phyloP scores from a whole-genome alignment of 495 filamentous ascomycete genomes.

The Penicillium antarcticum region DNA sequence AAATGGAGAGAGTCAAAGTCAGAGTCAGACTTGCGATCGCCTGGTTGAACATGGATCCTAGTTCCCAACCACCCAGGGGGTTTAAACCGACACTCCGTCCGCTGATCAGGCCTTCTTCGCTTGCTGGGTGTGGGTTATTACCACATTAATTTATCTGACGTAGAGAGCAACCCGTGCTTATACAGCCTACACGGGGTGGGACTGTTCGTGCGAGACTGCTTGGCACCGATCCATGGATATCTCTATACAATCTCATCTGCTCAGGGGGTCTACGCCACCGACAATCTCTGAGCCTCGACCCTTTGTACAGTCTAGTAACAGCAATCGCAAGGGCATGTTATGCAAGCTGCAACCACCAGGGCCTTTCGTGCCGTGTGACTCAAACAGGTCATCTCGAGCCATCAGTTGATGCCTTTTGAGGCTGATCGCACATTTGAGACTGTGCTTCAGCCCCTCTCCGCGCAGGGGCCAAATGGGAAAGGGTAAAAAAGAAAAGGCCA shows the following conservation, averaged over 20 bases:
- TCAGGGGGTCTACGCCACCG: no score
- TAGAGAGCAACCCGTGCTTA: not conserved
- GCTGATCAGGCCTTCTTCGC: not conserved
- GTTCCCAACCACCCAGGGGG: not conserved
- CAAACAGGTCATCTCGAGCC: conserved; percentile 1
- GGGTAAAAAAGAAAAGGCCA: not conserved
- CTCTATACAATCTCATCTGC: not conserved
- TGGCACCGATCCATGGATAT: conserved; percentile 2
- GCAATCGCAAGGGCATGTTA: not conserved
- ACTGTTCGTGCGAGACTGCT: not conserved
- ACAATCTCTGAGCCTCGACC: no score
- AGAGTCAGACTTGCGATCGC: not conserved
- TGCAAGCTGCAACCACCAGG: not conserved
- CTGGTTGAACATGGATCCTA: not conserved
- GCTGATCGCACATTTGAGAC: conserved; percentile 5
- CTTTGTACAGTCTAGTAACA: no score
- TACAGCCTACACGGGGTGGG: not conserved
- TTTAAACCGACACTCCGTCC: not conserved
- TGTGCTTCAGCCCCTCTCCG: conserved; percentile 3
- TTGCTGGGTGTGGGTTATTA: not conserved
- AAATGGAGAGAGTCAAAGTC: conserved; percentile 1
- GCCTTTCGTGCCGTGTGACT: conserved; percentile 1
- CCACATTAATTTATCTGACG: not conserved
- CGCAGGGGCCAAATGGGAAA: conserved; percentile 1
- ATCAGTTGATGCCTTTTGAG: conserved; percentile 10